phyloP scores from a whole-genome alignment of 192 early-diverging fungal genomes.

The Linnemannia elongata region DNA sequence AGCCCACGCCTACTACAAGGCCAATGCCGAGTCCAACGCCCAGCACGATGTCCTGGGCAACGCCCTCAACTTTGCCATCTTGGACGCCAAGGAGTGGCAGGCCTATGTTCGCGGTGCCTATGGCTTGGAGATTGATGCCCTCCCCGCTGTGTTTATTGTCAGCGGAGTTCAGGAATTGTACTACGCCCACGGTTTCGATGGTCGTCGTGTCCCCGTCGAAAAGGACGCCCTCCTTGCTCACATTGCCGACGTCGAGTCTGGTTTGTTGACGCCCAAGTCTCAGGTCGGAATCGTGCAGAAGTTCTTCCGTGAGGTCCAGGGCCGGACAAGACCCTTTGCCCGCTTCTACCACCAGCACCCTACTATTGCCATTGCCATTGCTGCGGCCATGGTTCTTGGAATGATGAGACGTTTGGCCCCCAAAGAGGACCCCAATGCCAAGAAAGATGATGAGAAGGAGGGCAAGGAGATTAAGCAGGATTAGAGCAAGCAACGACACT shows the following conservation, averaged over 20 bases:
- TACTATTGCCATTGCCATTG: constrained; percentile 17
- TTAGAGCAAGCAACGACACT: background rate
- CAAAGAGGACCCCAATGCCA: constrained; percentile 12
- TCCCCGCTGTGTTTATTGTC: constrained; percentile 51
- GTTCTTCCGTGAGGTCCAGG: constrained; percentile 29
- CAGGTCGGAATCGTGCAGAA: constrained; percentile 29
- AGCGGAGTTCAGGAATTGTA: constrained; percentile 45
- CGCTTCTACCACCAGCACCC: constrained; percentile 23
- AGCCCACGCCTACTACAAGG: constrained; percentile 41
- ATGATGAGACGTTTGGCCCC: constrained; percentile 23
- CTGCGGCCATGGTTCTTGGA: constrained; percentile 20
- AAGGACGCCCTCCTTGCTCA: constrained; percentile 34
- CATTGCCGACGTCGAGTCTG: constrained; percentile 31
- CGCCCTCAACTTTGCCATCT: constrained; percentile 66
- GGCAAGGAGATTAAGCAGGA: constrained; percentile 46
- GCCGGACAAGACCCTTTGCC: background rate
- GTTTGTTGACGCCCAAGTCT: constrained; percentile 29
- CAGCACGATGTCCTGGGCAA: background rate
- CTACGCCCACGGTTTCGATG: constrained; percentile 40
- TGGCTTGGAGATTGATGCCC: constrained; percentile 30
- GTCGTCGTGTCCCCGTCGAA: constrained; percentile 25
- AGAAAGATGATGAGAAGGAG: constrained; percentile 16
- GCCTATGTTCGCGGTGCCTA: constrained; percentile 73
- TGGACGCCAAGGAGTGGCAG: constrained; percentile 73
- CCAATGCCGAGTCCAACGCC: constrained; percentile 11